Percentiles rank a stretch among this genome's conserved stretches.
Evolutionary conservation across 1,284 basidiomycete genomes (phyloP).

Genomic region (Cutaneotrichosporon sp.): DNA sequence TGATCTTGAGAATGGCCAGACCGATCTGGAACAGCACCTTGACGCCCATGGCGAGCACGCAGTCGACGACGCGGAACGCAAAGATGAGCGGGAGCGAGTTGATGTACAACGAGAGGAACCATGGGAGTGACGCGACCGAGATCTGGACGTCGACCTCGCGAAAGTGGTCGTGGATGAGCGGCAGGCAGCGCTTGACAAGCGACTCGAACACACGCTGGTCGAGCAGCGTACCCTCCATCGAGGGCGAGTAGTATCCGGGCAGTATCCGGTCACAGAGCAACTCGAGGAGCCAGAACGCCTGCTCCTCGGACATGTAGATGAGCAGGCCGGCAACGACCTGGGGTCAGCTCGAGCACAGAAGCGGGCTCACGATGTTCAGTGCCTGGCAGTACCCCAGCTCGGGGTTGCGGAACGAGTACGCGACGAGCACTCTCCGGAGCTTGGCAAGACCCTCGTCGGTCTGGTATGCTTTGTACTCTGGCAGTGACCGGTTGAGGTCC

Average conservation of each 20-base stretch:
- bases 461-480: conserved; percentile 93
- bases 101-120: conserved; percentile 95
- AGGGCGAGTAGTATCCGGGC: conserved; percentile 98
- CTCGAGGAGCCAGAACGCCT: conserved; percentile 96
- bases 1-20: conserved; percentile 92
- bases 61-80: conserved; percentile 97
- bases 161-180: conserved; percentile 94
- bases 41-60: conserved; percentile 98
- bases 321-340: conserved; percentile 17
- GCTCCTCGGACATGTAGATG: conserved; percentile 98
- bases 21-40: conserved; percentile 89
- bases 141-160: conserved; percentile 89
- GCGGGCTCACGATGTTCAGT: conserved; percentile 74
- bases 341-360: not conserved
- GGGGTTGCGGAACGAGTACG: conserved; percentile 96
- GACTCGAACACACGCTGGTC: conserved; percentile 98
- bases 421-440: conserved; percentile 85
- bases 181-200: conserved; percentile 83
- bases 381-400: conserved; percentile 77
- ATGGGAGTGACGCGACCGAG: conserved; percentile 93
- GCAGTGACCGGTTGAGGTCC: conserved; percentile 90
- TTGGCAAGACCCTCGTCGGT: conserved; percentile 78
- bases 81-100: conserved; percentile 99
- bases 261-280: conserved; percentile 91
- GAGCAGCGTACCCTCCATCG: conserved; percentile 97